Conservation (phyloP, 2,329 filamentous ascomycete species). For the Phialocephala subalpina region DNA sequence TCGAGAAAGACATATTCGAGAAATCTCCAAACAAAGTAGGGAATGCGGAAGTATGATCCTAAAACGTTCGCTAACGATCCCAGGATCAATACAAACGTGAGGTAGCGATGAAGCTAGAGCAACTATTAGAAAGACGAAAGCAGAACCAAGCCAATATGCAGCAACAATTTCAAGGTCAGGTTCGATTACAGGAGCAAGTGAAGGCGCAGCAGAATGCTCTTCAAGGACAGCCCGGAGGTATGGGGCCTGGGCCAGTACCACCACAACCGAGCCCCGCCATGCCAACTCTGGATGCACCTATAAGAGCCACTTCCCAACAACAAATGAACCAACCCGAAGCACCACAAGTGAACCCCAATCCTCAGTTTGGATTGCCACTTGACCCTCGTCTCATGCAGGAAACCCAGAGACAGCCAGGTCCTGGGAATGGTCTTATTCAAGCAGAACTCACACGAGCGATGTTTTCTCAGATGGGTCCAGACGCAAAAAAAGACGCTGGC, state of each 20-base stretch:
- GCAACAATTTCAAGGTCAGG: conserved; percentile 39
- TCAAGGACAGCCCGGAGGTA: conserved; percentile 61
- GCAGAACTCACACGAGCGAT: conserved; percentile 48
- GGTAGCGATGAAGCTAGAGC: conserved; percentile 39
- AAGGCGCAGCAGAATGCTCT: conserved; percentile 57
- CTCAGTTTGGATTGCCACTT: conserved; percentile 58
- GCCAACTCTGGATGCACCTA: conserved; percentile 63
- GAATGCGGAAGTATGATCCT: conserved; percentile 1
- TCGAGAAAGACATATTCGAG: conserved; percentile 42
- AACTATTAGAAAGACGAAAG: conserved; percentile 39
- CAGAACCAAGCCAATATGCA: conserved; percentile 48
- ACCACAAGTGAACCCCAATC: conserved; percentile 52
- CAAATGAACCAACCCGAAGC: conserved; percentile 40
- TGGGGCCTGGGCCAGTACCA: conserved; percentile 56
- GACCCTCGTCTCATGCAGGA: conserved; percentile 63
- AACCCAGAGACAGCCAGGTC: conserved; percentile 52
- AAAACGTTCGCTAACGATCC: conserved; percentile 26
- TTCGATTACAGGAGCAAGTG: conserved; percentile 41
- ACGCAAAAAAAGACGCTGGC: conserved; percentile 56
- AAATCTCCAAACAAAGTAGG: conserved; percentile 39
- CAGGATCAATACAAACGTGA: conserved; percentile 41
- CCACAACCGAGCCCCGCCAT: conserved; percentile 66
- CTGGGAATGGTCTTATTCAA: conserved; percentile 43
- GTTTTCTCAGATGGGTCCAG: conserved; percentile 53
- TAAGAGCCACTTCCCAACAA: conserved; percentile 46